Base-by-base conservation (phyloP, 192 early-diverging fungal genomes). In the Podila epigama region DNA sequence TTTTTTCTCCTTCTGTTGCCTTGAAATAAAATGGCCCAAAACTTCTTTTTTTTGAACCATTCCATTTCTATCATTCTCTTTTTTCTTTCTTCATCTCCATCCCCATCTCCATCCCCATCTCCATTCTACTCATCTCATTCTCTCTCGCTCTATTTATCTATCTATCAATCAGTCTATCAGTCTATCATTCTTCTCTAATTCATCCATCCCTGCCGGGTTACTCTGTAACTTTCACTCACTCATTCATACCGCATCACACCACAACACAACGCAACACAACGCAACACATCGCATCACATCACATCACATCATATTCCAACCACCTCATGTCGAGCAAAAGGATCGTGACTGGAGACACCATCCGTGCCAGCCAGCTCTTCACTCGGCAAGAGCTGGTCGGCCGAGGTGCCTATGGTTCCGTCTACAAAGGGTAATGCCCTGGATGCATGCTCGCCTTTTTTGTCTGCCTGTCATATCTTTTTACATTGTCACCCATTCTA, bases 321-420 rank as follows among this genome's bases (percentile, higher is more conserved):
- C n/a, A n/a, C 37, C 41, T 60, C 41, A 79, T 69, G 68, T 68
- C 75, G 63, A 79, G 62, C 66, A 79, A 44, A 58, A 54, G 68
- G 51, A 65, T 63, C 52, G 64, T 52, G 36, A 70, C 77, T 28
- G 77, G 67, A 25, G 68, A 69, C 58, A 70, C 77, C 63, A 70
- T 79, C 68, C 66, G 63, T 71, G 81, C 69, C 41, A 70, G 61
- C 51, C 77, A 85, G 44, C 82, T 82, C 34, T 90, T 86, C 58
- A 85, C 82, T 16, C 80, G 79, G 41, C 81, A 84, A 58, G 84
- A 87, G 42, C 66, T 82, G 37, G 80, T 91, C 20, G 89, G 89
- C 36, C 83, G 83, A 60, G 89, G 89, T 57, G 88, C 89, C 25
- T 91, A 89, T 79, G 89, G 89, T n/a, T 85, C 88, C 11, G 89